These are phyloP conservation scores for Cenchrus americanus DNA, from an alignment of 176 grass and related monocot species.

Conservation along the genomic window DNA sequence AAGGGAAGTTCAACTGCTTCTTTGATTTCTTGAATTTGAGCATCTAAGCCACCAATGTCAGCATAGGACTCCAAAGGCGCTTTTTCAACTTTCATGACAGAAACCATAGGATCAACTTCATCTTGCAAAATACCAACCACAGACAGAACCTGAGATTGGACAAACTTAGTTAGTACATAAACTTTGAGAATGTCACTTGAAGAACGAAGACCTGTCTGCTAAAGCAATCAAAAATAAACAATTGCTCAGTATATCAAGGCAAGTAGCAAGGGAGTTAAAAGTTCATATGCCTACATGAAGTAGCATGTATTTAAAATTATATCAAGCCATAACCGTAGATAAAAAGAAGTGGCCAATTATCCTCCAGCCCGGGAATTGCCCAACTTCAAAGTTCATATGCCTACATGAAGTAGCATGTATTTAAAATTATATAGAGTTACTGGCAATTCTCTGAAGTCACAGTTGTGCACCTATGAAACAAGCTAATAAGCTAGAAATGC, in stretches of 20 bases:
- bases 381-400: background rate
- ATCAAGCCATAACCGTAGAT: background rate
- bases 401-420: background rate
- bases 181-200: background rate
- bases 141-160: constrained; percentile 64
- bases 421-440: constrained; percentile 1
- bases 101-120: constrained; percentile 87
- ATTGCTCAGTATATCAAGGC: background rate
- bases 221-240: background rate
- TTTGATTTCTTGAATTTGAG: constrained; percentile 90
- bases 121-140: constrained; percentile 84
- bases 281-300: no score
- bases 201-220: no score
- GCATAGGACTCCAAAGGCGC: constrained; percentile 82
- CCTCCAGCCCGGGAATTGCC: background rate
- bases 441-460: background rate
- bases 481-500: background rate
- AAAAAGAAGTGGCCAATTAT: background rate
- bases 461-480: constrained; percentile 19
- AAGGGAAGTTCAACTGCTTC: constrained; percentile 80
- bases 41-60: constrained; percentile 84
- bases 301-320: no score
- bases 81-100: constrained; percentile 90
- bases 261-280: no score
- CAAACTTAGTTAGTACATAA: background rate